Evolutionary conservation across 208 protist genomes (phyloP).

Genomic region (Trypanosoma avium): DNA sequence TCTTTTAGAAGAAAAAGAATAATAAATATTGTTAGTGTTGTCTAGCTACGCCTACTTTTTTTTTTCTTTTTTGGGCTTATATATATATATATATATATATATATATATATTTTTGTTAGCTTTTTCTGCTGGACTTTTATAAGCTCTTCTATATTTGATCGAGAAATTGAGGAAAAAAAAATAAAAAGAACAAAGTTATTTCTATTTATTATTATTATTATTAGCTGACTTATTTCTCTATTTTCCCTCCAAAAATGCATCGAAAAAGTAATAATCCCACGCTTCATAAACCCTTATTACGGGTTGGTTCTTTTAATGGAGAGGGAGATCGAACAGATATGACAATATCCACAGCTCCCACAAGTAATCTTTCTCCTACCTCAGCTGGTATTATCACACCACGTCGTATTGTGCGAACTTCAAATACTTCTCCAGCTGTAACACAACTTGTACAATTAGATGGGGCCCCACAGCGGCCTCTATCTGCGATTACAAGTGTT

Average conservation of each 20-base stretch:
- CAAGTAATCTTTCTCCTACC: conserved; percentile 1
- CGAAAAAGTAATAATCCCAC: conserved; percentile 7
- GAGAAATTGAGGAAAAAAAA: too few relatives aligned
- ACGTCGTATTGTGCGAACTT: conserved; percentile 58
- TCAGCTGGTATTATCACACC: conserved; percentile 27
- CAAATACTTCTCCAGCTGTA: conserved; percentile 37
- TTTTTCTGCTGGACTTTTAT: too few relatives aligned
- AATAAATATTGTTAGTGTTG: too few relatives aligned
- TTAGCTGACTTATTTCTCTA: conserved; percentile 15
- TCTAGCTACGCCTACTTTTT: too few relatives aligned
- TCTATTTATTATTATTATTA: not conserved
- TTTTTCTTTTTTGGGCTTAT: too few relatives aligned
- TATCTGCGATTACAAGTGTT: conserved; percentile 29
- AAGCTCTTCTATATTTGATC: too few relatives aligned
- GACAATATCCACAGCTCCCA: not conserved
- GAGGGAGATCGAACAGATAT: not conserved
- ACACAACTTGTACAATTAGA: conserved; percentile 73
- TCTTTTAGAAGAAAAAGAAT: too few relatives aligned
- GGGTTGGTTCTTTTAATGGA: not conserved
- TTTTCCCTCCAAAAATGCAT: conserved; percentile 10
- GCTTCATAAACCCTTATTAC: not conserved
- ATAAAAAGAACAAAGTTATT: conserved; percentile 1
- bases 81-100: too few relatives aligned
- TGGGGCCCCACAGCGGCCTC: conserved; percentile 20
- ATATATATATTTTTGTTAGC: too few relatives aligned